Evolutionary conservation across 2,329 filamentous ascomycete genomes (phyloP).

Genomic region (Exophiala sp.): DNA sequence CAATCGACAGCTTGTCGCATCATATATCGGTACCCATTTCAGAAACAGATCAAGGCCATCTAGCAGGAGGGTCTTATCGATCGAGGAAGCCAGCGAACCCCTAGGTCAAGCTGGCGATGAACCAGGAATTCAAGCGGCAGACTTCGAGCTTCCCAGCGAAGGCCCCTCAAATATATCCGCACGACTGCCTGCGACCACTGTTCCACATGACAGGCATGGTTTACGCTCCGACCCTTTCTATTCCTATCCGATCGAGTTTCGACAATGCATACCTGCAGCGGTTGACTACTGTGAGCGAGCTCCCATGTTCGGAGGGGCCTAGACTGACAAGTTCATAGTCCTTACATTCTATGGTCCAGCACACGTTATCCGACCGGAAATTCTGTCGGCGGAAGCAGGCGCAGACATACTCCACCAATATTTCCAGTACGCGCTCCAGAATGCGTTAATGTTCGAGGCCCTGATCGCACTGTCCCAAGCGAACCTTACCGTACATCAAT

Average conservation of each 20-base stretch:
- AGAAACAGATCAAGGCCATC: constrained; percentile 9
- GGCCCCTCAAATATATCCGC: too few species aligned
- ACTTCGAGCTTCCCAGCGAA: too few species aligned
- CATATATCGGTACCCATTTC: constrained; percentile 14
- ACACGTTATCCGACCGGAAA: constrained; percentile 10
- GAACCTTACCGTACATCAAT: neutral
- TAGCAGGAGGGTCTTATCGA: neutral
- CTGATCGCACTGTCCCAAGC: constrained; percentile 8
- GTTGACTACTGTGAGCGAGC: constrained; percentile 9
- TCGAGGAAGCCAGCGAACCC: too few species aligned
- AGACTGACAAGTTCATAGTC: constrained; percentile 1
- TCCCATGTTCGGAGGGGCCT: neutral
- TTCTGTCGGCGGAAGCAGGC: constrained; percentile 3
- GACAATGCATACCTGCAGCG: constrained; percentile 1
- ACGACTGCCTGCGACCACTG: too few species aligned
- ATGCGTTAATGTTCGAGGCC: constrained; percentile 13
- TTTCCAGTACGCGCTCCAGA: constrained; percentile 11
- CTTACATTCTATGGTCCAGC: constrained; percentile 8
- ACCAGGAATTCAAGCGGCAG: too few species aligned
- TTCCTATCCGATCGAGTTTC: constrained; percentile 8
- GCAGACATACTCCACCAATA: constrained; percentile 1
- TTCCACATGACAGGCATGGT: constrained; percentile 7
- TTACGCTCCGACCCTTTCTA: constrained; percentile 9
- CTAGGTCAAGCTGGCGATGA: too few species aligned
- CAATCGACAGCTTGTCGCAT: constrained; percentile 6